phyloP scores from a whole-genome alignment of 257 asterid genomes.

The Coffea eugenioides region DNA sequence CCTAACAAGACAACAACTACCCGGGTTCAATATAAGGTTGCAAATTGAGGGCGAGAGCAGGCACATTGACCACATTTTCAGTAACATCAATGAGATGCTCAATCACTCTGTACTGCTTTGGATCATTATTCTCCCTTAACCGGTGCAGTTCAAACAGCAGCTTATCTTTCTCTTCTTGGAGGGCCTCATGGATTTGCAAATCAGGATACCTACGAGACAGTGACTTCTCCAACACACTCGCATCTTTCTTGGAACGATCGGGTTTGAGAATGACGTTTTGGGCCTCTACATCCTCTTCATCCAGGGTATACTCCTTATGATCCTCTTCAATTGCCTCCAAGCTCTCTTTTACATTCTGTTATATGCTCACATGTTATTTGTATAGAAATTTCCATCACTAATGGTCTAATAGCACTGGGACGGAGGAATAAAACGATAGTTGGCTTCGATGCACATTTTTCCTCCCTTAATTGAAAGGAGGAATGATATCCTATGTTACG shows the following conservation, averaged over 20 bases:
- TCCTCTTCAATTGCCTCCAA: slow-evolving; percentile 21
- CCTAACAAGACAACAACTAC: slow-evolving; percentile 4
- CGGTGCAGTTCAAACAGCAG: slow-evolving; percentile 16
- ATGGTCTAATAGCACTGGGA: too few species aligned
- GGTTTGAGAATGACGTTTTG: slow-evolving; percentile 15
- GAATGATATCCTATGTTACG: too few species aligned
- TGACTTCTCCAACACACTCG: slow-evolving; percentile 21
- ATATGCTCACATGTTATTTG: too few species aligned
- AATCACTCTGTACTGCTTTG: slow-evolving; percentile 16
- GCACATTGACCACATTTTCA: slow-evolving; percentile 17
- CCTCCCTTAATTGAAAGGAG: too few species aligned
- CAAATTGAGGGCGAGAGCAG: slow-evolving; percentile 6
- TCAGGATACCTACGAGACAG: slow-evolving; percentile 25
- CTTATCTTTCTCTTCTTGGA: slow-evolving; percentile 25
- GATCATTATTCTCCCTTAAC: slow-evolving; percentile 15
- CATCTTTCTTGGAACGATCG: slow-evolving; percentile 25
- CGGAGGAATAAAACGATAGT: too few species aligned
- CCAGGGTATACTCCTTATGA: slow-evolving; percentile 19
- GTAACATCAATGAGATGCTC: slow-evolving; percentile 30
- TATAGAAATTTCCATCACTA: too few species aligned
- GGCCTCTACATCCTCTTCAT: slow-evolving; percentile 19
- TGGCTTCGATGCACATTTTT: too few species aligned
- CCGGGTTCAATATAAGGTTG: slow-evolving; percentile 15
- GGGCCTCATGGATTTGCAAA: slow-evolving; percentile 15
- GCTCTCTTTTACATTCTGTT: slow-evolving; percentile 15